Evolutionary conservation across 768 basidiomycete species (phyloP).

Genomic region (Thelephora ganbajun): DNA sequence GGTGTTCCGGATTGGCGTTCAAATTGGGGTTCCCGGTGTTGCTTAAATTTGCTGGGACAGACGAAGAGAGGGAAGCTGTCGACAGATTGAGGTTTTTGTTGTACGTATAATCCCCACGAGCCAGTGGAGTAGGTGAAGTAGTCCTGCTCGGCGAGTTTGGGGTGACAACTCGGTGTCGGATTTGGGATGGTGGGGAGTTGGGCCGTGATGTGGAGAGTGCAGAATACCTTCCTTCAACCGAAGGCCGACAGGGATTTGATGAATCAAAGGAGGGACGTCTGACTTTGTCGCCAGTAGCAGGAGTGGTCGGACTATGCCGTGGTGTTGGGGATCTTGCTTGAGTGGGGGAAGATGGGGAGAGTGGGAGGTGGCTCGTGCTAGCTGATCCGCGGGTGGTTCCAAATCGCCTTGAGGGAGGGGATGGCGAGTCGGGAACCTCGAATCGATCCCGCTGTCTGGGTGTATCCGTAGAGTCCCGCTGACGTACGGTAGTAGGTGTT

Average conservation of each 20-base stretch:
- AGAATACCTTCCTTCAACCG: conserved; percentile 12
- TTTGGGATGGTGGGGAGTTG: conserved; percentile 27
- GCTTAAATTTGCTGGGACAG: conserved; percentile 4
- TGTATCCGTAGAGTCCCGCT: conserved; percentile 12
- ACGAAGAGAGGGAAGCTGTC: conserved; percentile 33
- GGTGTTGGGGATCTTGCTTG: conserved; percentile 28
- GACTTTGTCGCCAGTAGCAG: conserved; percentile 24
- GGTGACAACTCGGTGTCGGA: conserved; percentile 25
- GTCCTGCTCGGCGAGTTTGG: conserved; percentile 29
- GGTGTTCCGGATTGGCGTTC: conserved; percentile 37
- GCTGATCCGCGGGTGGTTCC: conserved; percentile 20
- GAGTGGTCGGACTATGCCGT: conserved; percentile 24
- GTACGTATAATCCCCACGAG: conserved; percentile 26
- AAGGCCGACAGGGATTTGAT: conserved; percentile 6
- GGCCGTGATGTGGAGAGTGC: conserved; percentile 21
- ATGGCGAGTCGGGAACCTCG: conserved; percentile 35
- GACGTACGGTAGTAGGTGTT: conserved; percentile 22
- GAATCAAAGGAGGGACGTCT: conserved; percentile 16
- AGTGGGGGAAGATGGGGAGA: conserved; percentile 26
- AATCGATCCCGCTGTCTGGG: conserved; percentile 21
- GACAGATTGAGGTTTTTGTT: conserved; percentile 47
- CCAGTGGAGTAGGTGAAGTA: conserved; percentile 14
- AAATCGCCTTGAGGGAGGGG: conserved; percentile 26
- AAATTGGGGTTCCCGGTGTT: too few relatives aligned
- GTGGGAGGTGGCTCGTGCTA: conserved; percentile 27